Percentiles rank a stretch among this genome's conserved stretches.
Evolutionary conservation across 2,329 filamentous ascomycete species (phyloP).

Genomic region (Penicillium capsulatum): DNA sequence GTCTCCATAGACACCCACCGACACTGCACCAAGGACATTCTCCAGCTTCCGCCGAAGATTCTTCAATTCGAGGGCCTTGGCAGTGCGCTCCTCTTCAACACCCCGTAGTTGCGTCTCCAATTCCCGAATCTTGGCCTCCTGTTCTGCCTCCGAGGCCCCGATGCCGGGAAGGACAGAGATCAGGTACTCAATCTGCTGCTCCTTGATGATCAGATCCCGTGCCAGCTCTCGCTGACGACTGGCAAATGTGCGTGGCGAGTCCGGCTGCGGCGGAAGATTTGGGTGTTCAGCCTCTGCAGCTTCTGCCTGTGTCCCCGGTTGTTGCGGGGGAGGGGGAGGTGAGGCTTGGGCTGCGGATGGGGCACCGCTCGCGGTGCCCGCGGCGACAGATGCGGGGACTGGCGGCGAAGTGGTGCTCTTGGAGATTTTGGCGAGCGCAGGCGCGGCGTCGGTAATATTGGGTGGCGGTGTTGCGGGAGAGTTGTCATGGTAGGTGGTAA

Average conservation of each 20-base stretch:
- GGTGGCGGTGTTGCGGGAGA: slow-evolving; percentile 35
- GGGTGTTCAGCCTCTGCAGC: slow-evolving; percentile 24
- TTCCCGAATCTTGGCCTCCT: slow-evolving; percentile 42
- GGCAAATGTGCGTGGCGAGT: slow-evolving; percentile 41
- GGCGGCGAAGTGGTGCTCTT: slow-evolving; percentile 38
- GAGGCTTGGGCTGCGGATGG: slow-evolving; percentile 17
- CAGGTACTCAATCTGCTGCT: slow-evolving; percentile 50
- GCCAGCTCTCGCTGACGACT: slow-evolving; percentile 46
- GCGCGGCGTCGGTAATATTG: slow-evolving; percentile 32
- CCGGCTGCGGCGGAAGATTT: slow-evolving; percentile 36
- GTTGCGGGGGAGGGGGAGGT: slow-evolving; percentile 22
- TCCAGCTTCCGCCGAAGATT: slow-evolving; percentile 41
- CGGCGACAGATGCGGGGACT: slow-evolving; percentile 28
- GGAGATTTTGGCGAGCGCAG: slow-evolving; percentile 39
- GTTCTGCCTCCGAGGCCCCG: slow-evolving; percentile 42
- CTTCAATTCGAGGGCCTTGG: slow-evolving; percentile 42
- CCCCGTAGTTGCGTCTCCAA: slow-evolving; percentile 43
- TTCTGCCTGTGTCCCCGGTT: slow-evolving; percentile 12
- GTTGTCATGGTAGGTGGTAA: slow-evolving; percentile 46
- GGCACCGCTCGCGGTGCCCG: slow-evolving; percentile 12
- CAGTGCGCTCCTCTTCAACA: slow-evolving; percentile 42
- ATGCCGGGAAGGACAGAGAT: slow-evolving; percentile 47
- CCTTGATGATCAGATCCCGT: slow-evolving; percentile 48
- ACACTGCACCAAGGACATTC: slow-evolving; percentile 40
- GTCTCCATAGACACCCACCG: slow-evolving; percentile 35